phyloP scores from a whole-genome alignment of 2,329 filamentous ascomycete species.

The Colletotrichum sp. region DNA sequence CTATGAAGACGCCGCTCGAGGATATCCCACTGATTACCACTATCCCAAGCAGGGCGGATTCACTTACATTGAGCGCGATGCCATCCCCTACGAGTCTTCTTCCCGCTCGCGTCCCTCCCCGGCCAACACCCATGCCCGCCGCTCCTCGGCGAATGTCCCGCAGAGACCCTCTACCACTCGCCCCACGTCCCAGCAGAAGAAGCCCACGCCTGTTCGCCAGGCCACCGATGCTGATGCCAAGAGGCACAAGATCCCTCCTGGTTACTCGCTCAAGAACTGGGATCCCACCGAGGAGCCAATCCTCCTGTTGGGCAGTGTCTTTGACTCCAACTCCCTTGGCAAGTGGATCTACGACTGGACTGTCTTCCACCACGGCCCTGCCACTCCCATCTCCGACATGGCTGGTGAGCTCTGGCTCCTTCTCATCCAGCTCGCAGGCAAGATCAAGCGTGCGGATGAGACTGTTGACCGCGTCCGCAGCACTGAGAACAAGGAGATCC shows the following conservation, averaged over 20 bases:
- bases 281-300: constrained; percentile 94
- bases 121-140: constrained; percentile 48
- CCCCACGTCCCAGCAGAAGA: constrained; percentile 49
- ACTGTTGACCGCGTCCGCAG: constrained; percentile 74
- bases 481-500: constrained; percentile 76
- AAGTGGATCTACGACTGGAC: constrained; percentile 99
- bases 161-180: constrained; percentile 59
- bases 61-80: constrained; percentile 38
- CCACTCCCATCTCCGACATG: constrained; percentile 85
- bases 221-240: constrained; percentile 66
- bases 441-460: constrained; percentile 90
- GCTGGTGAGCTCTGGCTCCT: constrained; percentile 95
- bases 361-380: constrained; percentile 83
- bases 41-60: constrained; percentile 58
- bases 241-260: constrained; percentile 78
- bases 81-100: constrained; percentile 45
- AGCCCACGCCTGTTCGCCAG: constrained; percentile 39
- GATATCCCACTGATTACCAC: constrained; percentile 64
- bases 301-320: constrained; percentile 91
- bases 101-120: constrained; percentile 48
- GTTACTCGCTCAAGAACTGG: constrained; percentile 98
- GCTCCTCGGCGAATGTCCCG: constrained; percentile 54
- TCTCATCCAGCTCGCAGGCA: constrained; percentile 90
- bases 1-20: constrained; percentile 49
- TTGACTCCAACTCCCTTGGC: constrained; percentile 95